Conservation (phyloP, 306 rosid genomes). For the Geum urbanum region DNA sequence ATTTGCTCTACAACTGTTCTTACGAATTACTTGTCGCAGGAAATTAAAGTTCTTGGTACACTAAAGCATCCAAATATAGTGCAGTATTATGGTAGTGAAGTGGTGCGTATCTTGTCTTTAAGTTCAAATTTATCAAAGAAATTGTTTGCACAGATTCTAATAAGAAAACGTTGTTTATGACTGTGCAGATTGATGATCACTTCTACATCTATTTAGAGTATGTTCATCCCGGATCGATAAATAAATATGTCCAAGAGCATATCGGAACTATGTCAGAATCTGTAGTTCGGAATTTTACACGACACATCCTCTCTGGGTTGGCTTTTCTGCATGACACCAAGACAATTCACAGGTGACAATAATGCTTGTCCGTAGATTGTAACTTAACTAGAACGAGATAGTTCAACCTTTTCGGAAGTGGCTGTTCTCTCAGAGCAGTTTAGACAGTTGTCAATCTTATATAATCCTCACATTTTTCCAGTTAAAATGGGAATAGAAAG, state of each 20-base stretch:
- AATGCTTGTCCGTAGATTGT: not conserved
- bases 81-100: constrained; percentile 80
- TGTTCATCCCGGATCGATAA: constrained; percentile 79
- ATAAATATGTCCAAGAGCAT: constrained; percentile 66
- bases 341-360: constrained; percentile 77
- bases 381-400: not conserved
- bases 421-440: too few species aligned
- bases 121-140: constrained; percentile 8
- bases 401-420: not conserved
- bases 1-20: constrained; percentile 20
- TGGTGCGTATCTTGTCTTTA: constrained; percentile 43
- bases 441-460: not conserved
- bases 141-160: constrained; percentile 9
- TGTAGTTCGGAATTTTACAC: constrained; percentile 76
- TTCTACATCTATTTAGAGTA: constrained; percentile 89
- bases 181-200: constrained; percentile 60
- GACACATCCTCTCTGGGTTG: constrained; percentile 79
- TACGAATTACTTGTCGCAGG: constrained; percentile 50
- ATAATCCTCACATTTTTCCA: not conserved
- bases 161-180: constrained; percentile 10
- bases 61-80: constrained; percentile 85
- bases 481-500: not conserved
- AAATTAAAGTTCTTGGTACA: constrained; percentile 67
- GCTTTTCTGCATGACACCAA: constrained; percentile 67
- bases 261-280: constrained; percentile 76